Base-by-base conservation (phyloP, 768 basidiomycete genomes). In the Lyophyllum semitale region DNA sequence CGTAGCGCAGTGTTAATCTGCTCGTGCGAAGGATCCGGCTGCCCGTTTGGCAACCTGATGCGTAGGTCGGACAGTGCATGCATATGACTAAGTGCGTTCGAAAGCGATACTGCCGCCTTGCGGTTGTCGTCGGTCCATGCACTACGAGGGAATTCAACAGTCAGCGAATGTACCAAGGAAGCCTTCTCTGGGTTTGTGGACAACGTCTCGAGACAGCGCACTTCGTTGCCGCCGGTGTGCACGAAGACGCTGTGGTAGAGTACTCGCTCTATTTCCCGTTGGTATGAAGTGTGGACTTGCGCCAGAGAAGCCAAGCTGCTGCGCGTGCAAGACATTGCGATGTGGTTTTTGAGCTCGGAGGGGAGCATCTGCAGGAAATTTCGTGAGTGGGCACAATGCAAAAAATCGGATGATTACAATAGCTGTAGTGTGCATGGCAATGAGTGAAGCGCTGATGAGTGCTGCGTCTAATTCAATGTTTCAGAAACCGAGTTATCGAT, bases 261-360 rank as follows among this genome's bases (percentile, higher is more conserved):
- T 18, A 29, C 20, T n/a, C 27, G 47, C 47, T 48, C 47, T 22
- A 29, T 20, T 48, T 48, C 27, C 9, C 30, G 18, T 33, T 48
- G 29, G 29, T 32, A 48, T 29, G 27, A 48, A 20, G 47, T 48
- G 47, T 48, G 47, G 11, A 32, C 20, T 33, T 48, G 29, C 30
- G 47, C 47, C 4, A 48, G 47, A 48, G 47, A 48, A 8, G 47
- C 47, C 30, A 32, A 33, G 20, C 27, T 33, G 47, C 27, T 33
- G 47, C 27, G 47, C 32, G 47, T 48, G 32, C 47, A 48, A 33
- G 30, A 48, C 20, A 29, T 48, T 32, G 25, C 47, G 32, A 48
- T 48, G 27, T n/a, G 22, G 4, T 18, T n/a, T 33, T 48, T 48
- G 47, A 48, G 47, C 20, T 48, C 47, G n/a, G 47, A 48, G 27